phyloP scores from a whole-genome alignment of 1,284 basidiomycete genomes.

The Apiotrichum porosum region DNA sequence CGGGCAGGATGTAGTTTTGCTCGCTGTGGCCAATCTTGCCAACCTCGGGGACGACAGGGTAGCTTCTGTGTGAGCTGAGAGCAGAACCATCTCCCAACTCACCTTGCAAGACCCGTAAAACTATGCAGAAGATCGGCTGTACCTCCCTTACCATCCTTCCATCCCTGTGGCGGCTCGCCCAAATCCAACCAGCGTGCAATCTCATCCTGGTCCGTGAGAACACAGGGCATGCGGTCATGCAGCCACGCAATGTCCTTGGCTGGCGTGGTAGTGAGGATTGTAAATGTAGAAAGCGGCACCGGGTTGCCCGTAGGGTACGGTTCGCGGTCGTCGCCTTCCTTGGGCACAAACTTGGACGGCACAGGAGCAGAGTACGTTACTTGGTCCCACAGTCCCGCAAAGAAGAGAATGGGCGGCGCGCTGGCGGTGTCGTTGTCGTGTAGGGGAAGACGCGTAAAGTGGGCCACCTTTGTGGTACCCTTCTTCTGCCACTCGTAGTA shows the following conservation, averaged over 20 bases:
- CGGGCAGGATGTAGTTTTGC: conserved; percentile 72
- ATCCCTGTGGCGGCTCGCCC: conserved; percentile 59
- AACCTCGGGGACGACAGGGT: conserved; percentile 82
- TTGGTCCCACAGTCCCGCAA: conserved; percentile 83
- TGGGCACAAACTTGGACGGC: conserved; percentile 22
- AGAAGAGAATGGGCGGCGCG: conserved; percentile 63
- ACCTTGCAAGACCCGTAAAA: conserved; percentile 56
- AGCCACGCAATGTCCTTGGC: conserved; percentile 67
- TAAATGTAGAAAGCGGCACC: conserved; percentile 71
- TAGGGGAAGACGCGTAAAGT: conserved; percentile 63
- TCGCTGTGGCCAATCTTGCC: conserved; percentile 85
- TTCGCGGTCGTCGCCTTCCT: conserved; percentile 27
- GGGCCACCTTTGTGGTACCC: conserved; percentile 63
- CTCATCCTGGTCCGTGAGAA: conserved; percentile 62
- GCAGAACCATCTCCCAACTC: background rate
- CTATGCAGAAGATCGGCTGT: conserved; percentile 60
- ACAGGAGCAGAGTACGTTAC: conserved; percentile 52
- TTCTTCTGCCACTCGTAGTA: conserved; percentile 91
- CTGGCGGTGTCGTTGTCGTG: conserved; percentile 48
- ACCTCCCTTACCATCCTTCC: conserved; percentile 53
- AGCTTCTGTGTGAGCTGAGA: conserved; percentile 54
- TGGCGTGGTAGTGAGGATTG: conserved; percentile 79
- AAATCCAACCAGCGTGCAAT: conserved; percentile 73
- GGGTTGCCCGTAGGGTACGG: conserved; percentile 52
- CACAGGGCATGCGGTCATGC: conserved; percentile 89